These are phyloP conservation scores for Aspergillus sp. DNA, from an alignment of 2,329 filamentous ascomycete species.

Conservation along the genomic window DNA sequence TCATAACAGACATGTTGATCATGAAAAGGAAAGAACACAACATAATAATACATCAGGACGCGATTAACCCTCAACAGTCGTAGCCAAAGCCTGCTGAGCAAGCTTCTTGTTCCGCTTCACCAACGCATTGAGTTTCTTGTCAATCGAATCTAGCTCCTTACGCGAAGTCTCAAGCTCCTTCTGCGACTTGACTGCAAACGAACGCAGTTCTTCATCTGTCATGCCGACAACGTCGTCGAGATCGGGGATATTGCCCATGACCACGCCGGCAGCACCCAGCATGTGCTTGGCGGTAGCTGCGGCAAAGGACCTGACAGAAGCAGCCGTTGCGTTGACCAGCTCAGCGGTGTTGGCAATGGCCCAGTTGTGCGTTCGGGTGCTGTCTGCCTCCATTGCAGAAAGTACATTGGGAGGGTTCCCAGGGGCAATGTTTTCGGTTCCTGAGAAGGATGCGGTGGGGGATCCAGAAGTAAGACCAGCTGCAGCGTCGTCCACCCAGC, in stretches of 20 bases:
- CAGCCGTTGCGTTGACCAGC: conserved; percentile 29
- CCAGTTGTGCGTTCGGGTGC: conserved; percentile 31
- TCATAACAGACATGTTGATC: no score
- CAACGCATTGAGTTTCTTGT: conserved; percentile 37
- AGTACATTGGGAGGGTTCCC: conserved; percentile 30
- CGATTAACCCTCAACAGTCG: conserved; percentile 13
- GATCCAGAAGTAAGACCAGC: conserved; percentile 20
- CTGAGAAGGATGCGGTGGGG: conserved; percentile 14
- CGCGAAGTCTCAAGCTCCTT: conserved; percentile 67
- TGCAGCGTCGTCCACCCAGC: conserved; percentile 36
- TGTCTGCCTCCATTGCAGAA: conserved; percentile 35
- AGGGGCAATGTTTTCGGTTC: conserved; percentile 17
- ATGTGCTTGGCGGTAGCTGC: conserved; percentile 33
- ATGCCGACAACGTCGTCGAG: conserved; percentile 38
- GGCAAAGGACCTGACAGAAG: conserved; percentile 29
- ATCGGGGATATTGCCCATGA: conserved; percentile 25
- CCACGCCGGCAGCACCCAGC: conserved; percentile 25
- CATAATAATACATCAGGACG: no score
- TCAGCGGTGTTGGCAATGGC: conserved; percentile 30
- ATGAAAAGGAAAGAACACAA: no score
- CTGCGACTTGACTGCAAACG: conserved; percentile 35
- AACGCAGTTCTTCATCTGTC: conserved; percentile 34
- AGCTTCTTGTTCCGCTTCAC: conserved; percentile 40
- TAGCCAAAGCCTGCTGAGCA: conserved; percentile 33
- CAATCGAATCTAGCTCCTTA: conserved; percentile 53